Evolutionary conservation across 352 stramenopile genomes (phyloP), one percentile per base, ranked within the genome.

Genomic region (Pythium sukuiense): DNA sequence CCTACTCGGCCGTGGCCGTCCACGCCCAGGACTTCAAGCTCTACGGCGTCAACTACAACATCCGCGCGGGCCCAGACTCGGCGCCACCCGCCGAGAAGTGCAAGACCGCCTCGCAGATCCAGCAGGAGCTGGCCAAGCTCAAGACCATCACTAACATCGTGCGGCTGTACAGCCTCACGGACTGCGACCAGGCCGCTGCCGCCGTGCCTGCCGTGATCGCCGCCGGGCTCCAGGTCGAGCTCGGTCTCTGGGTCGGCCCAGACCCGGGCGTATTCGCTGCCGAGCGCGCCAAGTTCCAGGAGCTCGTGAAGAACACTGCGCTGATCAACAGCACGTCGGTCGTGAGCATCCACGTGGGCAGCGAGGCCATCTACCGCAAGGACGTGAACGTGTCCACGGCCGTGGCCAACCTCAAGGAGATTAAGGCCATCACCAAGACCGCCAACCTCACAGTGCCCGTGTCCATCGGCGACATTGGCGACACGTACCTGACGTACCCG

Each of bases 41-140:
- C 65, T 65, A 73, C 45, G 83, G 81, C 54, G 76, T 92, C 71
- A 92, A 92, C 74, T 92, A 89, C 76, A 88, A 89, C 77, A 85
- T 85, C 61, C 81, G 81, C 65, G 61, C 67, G 6, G 81, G 79
- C 2, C 74, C 79, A 27, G 78, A 90, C 71, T 86, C 74, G 70
- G 76, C 72, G 27, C 50, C 80, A 6, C 58, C 69, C n/a, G 70
- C 59, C 12, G 72, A 68, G 16, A 88, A 86, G 67, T 92, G 83
- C 75, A 90, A 90, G 61, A 64, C 71, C 16, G 54, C 70, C 16
- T 70, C 71, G 29, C 61, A 83, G 61, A 82, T 92, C 61, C 41
- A 63, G 33, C 57, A 67, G 3, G 83, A 92, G 56, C 70, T 92
- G n/a, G 52, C 60, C 24, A 67, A 67, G 48, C 71, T 89, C 48